Percentiles rank a stretch among this genome's conserved stretches.
phyloP scores from a whole-genome alignment of 2,329 filamentous ascomycete species.

The Cladosporium sp. region DNA sequence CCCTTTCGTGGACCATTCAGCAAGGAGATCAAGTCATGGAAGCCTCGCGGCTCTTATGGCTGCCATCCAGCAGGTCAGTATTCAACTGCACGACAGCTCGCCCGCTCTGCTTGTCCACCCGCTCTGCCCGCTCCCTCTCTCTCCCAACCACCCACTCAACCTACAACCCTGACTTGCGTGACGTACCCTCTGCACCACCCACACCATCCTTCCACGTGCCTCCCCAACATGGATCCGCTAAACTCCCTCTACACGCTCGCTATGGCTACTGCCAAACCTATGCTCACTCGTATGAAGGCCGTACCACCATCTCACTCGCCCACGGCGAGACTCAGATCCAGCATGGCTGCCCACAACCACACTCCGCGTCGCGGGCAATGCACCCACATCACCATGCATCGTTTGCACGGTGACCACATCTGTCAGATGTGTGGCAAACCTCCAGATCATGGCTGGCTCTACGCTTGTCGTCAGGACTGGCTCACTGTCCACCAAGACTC shows the following conservation, averaged over 20 bases:
- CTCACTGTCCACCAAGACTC: slow-evolving; percentile 1
- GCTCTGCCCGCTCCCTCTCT: not conserved
- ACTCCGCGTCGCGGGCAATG: slow-evolving; percentile 39
- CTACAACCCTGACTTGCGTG: no score
- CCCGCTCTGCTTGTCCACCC: not conserved
- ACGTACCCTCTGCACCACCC: not conserved
- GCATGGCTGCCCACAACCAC: not conserved
- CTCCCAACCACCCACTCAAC: no score
- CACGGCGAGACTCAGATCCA: not conserved
- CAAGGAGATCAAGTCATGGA: slow-evolving; percentile 15
- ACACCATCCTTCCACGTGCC: no score
- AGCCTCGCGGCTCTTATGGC: slow-evolving; percentile 18
- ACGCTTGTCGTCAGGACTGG: slow-evolving; percentile 63
- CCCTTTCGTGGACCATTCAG: slow-evolving; percentile 14
- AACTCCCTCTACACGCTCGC: not conserved
- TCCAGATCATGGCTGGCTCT: slow-evolving; percentile 65
- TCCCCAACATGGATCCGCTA: not conserved
- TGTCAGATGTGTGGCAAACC: slow-evolving; percentile 57
- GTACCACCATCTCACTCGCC: slow-evolving; percentile 12
- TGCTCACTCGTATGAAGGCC: slow-evolving; percentile 17
- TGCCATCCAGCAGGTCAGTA: slow-evolving; percentile 23
- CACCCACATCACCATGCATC: slow-evolving; percentile 64
- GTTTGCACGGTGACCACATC: slow-evolving; percentile 51
- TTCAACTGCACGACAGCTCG: no score
- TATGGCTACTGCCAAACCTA: not conserved